Percentiles rank a stretch among this genome's conserved stretches.
These are phyloP conservation scores for Globisporangium irregulare DNA, from an alignment of 352 stramenopile species.

Conservation along the genomic window DNA sequence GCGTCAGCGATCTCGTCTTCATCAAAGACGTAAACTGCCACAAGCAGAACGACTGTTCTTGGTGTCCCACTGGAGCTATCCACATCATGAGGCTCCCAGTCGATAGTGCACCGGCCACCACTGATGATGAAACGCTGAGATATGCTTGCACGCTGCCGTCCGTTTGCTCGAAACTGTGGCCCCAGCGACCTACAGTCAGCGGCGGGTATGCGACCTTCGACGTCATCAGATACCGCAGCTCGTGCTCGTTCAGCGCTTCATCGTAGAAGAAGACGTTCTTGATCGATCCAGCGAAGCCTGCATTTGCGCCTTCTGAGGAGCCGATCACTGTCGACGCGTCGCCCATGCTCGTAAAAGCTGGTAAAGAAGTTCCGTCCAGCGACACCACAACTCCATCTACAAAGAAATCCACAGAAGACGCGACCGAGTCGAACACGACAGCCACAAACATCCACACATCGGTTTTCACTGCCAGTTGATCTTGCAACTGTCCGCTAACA, in stretches of 20 bases:
- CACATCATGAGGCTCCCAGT: conserved; percentile 18
- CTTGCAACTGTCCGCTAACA: conserved; percentile 16
- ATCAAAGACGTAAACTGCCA: conserved; percentile 12
- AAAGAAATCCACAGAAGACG: conserved; percentile 17
- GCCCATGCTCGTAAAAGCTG: background rate
- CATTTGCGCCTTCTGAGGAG: conserved; percentile 15
- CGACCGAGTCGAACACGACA: conserved; percentile 28
- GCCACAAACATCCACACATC: conserved; percentile 43
- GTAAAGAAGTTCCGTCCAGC: background rate
- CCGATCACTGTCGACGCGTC: conserved; percentile 11
- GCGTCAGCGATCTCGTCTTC: conserved; percentile 1
- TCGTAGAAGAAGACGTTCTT: conserved; percentile 49
- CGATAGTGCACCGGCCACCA: background rate
- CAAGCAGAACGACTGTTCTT: conserved; percentile 13
- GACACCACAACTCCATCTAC: conserved; percentile 18
- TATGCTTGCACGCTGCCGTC: conserved; percentile 17
- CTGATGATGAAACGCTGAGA: conserved; percentile 9
- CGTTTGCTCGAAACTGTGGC: conserved; percentile 22
- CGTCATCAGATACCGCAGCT: conserved; percentile 44
- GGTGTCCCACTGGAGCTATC: conserved; percentile 6
- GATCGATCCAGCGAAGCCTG: conserved; percentile 33
- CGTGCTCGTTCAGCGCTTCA: conserved; percentile 27
- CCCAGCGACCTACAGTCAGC: conserved; percentile 24
- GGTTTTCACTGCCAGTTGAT: conserved; percentile 9
- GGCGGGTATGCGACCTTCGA: conserved; percentile 5